Conservation (phyloP, 352 stramenopile species). For the Phytophthora tentaculata region DNA sequence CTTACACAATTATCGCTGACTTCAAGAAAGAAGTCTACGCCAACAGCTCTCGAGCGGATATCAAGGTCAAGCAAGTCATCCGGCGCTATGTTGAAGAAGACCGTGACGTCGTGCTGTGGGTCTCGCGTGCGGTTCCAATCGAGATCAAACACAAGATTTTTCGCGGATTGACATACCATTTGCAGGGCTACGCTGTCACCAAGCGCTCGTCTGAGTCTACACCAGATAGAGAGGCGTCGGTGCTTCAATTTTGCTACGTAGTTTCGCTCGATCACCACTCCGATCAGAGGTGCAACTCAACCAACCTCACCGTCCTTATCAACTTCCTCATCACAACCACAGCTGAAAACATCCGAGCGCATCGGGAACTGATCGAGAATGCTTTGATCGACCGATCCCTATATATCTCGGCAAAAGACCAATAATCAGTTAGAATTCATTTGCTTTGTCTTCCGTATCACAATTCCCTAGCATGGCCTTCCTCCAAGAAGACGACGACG, state of each 20-base stretch:
- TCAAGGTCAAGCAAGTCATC: constrained; percentile 57
- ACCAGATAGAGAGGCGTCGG: constrained; percentile 8
- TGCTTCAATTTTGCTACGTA: constrained; percentile 26
- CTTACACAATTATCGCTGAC: constrained; percentile 55
- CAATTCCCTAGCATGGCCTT: constrained; percentile 16
- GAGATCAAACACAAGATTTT: constrained; percentile 55
- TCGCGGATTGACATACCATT: constrained; percentile 37
- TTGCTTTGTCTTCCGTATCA: not conserved
- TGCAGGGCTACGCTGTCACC: constrained; percentile 55
- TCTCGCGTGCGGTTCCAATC: constrained; percentile 38
- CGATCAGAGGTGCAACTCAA: constrained; percentile 3
- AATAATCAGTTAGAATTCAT: constrained; percentile 6
- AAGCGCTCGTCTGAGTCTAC: constrained; percentile 15
- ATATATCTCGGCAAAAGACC: not conserved
- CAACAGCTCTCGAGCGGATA: constrained; percentile 46
- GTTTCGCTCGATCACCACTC: constrained; percentile 27
- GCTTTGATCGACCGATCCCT: constrained; percentile 25
- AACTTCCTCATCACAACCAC: constrained; percentile 26
- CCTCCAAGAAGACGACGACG: constrained; percentile 25
- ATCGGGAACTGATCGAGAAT: constrained; percentile 33
- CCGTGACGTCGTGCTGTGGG: constrained; percentile 53
- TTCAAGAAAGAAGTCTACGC: constrained; percentile 52
- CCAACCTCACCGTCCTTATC: constrained; percentile 14
- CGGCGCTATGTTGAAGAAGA: constrained; percentile 54
- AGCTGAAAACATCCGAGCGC: constrained; percentile 24